Percentiles rank a stretch among this genome's conserved stretches.
Evolutionary conservation across 345 rosid genomes (phyloP).

Genomic region (Garcia nutans): DNA sequence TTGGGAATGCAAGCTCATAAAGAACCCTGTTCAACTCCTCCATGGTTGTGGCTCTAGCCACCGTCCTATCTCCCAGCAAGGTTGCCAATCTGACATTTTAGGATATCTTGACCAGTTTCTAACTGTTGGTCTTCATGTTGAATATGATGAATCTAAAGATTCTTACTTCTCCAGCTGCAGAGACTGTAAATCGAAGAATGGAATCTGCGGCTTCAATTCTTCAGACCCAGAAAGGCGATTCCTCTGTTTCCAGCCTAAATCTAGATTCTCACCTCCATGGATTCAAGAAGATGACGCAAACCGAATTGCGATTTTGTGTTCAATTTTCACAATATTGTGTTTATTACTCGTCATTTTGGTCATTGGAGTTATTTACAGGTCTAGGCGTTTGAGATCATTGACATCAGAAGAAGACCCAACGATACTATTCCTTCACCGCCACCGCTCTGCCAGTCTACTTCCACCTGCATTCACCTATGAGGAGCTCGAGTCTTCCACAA

Average conservation of each 20-base stretch:
- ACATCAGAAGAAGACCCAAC: slow-evolving; percentile 74
- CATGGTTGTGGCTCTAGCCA: slow-evolving; percentile 55
- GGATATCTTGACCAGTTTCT: slow-evolving; percentile 45
- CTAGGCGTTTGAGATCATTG: slow-evolving; percentile 39
- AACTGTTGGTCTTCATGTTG: slow-evolving; percentile 53
- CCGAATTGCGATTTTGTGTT: slow-evolving; percentile 48
- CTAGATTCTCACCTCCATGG: slow-evolving; percentile 39
- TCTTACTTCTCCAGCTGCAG: slow-evolving; percentile 59
- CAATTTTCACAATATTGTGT: slow-evolving; percentile 54
- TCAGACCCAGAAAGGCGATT: slow-evolving; percentile 55
- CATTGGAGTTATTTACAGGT: slow-evolving; percentile 49
- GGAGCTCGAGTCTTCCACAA: slow-evolving; percentile 77
- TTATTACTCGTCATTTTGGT: slow-evolving; percentile 49
- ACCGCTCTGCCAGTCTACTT: slow-evolving; percentile 66
- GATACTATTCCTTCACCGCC: slow-evolving; percentile 66
- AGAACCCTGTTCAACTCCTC: slow-evolving; percentile 57
- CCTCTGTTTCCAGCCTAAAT: slow-evolving; percentile 47
- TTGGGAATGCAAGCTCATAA: slow-evolving; percentile 57
- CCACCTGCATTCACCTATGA: slow-evolving; percentile 93
- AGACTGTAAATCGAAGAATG: slow-evolving; percentile 45
- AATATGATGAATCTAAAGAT: slow-evolving; percentile 65
- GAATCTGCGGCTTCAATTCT: slow-evolving; percentile 73
- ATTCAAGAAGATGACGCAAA: slow-evolving; percentile 31
- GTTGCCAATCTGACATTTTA: slow-evolving; percentile 61
- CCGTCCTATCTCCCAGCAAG: slow-evolving; percentile 43